Evolutionary conservation across 106 monocot species (phyloP), one percentile per base, ranked within the genome.

Genomic region (Agapanthus africanus): DNA sequence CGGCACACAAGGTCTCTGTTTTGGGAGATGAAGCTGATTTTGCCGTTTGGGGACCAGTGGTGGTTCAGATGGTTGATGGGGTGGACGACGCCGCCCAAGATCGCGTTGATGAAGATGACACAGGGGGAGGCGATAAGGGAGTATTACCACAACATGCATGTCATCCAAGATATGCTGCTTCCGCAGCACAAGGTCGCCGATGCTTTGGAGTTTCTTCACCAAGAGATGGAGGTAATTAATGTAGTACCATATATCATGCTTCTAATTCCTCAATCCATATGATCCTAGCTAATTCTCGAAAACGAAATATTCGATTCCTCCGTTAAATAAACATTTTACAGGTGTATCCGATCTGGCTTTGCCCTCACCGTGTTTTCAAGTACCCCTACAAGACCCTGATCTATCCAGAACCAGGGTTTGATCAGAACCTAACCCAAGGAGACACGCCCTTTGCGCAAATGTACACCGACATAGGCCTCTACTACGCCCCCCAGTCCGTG

Each of bases 71-170:
- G 76, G 79, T 11, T 28, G 0, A 39, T 84, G 41, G 84, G 84
- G 11, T 83, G 83, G 83, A 15, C 70, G 35, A 84, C 77, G 84
- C 84, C 84, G 21, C 84, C 84, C 0, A 84, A 84, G 73, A 77
- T 84, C 2, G 80, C 84, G 15, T 61, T 84, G 40, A 64, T 84
- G 3, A 84, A 84, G 80, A 74, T 74, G 25, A 84, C 84, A 2
- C 84, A 84, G 50, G 84, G 84, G 26, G 80, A 84, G 47, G 69
- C 80, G 33, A 74, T 84, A 51, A 32, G 84, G 40, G 69, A 80
- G 34, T 84, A 84, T 32, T 84, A 84, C 69, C 84, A 84, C 46
- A 79, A 84, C n/a, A 77, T 59, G 59, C 84, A 84, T 66, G 84
- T 84, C 40, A 80, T 80, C 26, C 84, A 84, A 59, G 84, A 84